A percentile compares a stretch with the other conserved stretches of the same genome.
Evolutionary conservation across 2,329 filamentous ascomycete species (phyloP).

Genomic region (Pseudocercospora fijiensis): DNA sequence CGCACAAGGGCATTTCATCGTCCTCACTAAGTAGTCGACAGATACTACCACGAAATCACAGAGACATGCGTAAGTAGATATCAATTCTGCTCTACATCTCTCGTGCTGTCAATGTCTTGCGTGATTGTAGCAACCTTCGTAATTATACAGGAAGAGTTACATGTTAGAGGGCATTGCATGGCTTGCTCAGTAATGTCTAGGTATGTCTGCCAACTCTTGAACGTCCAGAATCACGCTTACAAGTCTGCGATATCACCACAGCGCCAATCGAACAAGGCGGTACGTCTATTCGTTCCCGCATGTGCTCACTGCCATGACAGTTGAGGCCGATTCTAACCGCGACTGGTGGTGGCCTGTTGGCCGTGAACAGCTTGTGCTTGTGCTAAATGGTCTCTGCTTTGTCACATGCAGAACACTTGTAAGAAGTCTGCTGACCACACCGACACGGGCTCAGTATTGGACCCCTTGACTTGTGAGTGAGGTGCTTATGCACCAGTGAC

Average conservation of each 20-base stretch:
- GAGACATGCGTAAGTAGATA: background rate
- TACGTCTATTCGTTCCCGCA: background rate
- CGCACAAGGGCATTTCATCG: background rate
- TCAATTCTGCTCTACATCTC: background rate
- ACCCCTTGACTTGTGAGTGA: background rate
- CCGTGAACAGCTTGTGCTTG: no score
- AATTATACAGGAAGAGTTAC: background rate
- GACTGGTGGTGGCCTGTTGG: no score
- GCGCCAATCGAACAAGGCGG: background rate
- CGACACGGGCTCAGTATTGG: background rate
- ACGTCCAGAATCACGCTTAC: background rate
- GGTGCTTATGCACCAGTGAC: background rate
- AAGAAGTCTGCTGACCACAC: background rate
- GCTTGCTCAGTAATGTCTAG: background rate
- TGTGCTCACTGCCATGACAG: no score
- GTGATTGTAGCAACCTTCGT: background rate
- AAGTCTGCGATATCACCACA: background rate
- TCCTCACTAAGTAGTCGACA: background rate
- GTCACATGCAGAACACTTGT: no score
- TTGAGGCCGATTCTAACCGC: background rate
- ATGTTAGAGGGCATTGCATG: background rate
- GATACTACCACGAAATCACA: background rate
- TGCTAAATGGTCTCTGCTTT: background rate
- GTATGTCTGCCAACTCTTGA: background rate
- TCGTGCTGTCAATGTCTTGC: background rate